Evolutionary conservation across 1,284 basidiomycete genomes (phyloP).

Genomic region (Ganoderma resinaceum): DNA sequence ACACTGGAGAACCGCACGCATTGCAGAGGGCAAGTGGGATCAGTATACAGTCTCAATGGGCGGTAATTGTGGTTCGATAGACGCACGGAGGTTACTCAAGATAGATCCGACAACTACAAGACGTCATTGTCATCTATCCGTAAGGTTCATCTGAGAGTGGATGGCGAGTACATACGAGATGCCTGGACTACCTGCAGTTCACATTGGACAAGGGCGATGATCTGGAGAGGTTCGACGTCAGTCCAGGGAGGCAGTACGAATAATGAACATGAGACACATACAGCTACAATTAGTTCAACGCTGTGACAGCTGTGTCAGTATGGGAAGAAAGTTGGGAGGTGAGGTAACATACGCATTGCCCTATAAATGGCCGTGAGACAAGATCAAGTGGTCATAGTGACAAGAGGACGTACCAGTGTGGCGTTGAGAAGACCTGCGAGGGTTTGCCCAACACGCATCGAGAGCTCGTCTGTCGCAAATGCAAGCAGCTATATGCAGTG

Average conservation of each 20-base stretch:
- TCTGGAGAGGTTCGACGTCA: conserved; percentile 49
- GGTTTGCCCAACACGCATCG: conserved; percentile 84
- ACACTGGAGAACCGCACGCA: conserved; percentile 49
- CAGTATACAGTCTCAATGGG: background rate
- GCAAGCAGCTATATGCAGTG: conserved; percentile 65
- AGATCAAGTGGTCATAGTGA: background rate
- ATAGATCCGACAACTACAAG: conserved; percentile 78
- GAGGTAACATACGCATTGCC: conserved; percentile 69
- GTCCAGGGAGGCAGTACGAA: conserved; percentile 1
- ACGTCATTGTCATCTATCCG: background rate
- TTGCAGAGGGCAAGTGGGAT: conserved; percentile 15
- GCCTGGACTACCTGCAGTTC: conserved; percentile 85
- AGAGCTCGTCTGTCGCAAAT: conserved; percentile 89
- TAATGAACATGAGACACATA: conserved; percentile 45
- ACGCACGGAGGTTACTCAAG: conserved; percentile 76
- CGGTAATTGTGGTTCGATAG: conserved; percentile 8
- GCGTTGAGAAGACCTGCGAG: conserved; percentile 88
- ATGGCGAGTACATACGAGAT: conserved; percentile 60
- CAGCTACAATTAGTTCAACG: conserved; percentile 83
- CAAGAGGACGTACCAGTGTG: conserved; percentile 65
- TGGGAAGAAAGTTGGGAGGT: background rate
- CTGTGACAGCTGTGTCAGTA: conserved; percentile 43
- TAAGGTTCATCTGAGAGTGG: conserved; percentile 13
- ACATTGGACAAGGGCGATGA: conserved; percentile 84
- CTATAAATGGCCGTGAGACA: conserved; percentile 43